Base-by-base conservation (phyloP, 495 filamentous ascomycete genomes). In the Trypethelium eluteriae region DNA sequence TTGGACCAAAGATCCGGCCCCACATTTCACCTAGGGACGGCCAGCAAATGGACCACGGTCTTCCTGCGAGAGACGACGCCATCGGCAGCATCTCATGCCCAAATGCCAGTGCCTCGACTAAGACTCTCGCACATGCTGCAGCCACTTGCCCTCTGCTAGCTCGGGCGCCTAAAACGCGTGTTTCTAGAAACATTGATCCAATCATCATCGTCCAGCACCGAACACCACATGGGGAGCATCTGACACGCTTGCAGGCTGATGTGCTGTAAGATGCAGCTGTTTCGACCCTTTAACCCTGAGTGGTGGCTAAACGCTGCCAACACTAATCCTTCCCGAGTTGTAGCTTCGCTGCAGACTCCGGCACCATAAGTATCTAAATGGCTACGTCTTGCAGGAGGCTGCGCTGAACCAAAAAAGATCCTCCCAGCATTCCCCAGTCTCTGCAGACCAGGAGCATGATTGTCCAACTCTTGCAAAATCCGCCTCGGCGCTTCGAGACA, bases 171-270 rank as follows among this genome's bases (percentile, higher is more conserved):
- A 59, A 34, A 10, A 10, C 5, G 7, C 6, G 53, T 18, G 32
- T 36, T 2, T 50, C 57, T 50, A n/a, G 46, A 72, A 72, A 70
- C 69, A 69, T 61, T 64, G 14, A 62, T 36, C 70, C 71, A 73
- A 73, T 70, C 64, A 53, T 41, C 9, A 10, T 62, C 35, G 10
- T 44, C 38, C 18, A 25, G 61, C 49, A n/a, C 34, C 66, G 62
- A 63, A 39, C 32, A 10, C 32, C 25, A 7, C 14, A 32, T 36
- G 11, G 18, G 32, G 53, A 14, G 11, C 53, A 59, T 59, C 53
- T 59, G 53, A 59, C 53, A 59, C 53, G 5, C 36, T 59, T 59
- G 53, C 53, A 14, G 53, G 53, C 53, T 59, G 53, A 59, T 59
- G 53, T 36, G 53, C 53, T 59, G 53, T 59, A 59, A 68, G 63